Conservation (phyloP, 805 yeast genomes). For the Wickerhamomyces ciferrii region DNA sequence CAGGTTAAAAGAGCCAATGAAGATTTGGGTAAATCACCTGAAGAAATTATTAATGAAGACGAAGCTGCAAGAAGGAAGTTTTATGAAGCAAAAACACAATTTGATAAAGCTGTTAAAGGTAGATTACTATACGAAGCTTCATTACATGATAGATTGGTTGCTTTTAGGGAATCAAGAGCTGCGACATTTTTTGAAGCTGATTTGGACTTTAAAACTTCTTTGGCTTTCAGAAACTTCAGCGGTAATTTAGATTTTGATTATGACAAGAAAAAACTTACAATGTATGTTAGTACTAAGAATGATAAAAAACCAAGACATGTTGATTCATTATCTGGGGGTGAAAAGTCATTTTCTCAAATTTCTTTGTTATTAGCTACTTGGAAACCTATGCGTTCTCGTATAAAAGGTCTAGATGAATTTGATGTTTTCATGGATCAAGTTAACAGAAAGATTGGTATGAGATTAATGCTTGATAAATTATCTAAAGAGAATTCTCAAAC, state of each 20-base stretch:
- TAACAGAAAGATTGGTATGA: constrained; percentile 75
- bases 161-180: constrained; percentile 34
- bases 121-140: constrained; percentile 30
- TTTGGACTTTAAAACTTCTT: constrained; percentile 50
- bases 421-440: constrained; percentile 98
- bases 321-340: constrained; percentile 92
- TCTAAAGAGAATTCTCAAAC: constrained; percentile 70
- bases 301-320: constrained; percentile 61
- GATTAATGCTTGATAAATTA: constrained; percentile 65
- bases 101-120: constrained; percentile 28
- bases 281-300: constrained; percentile 57
- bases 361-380: constrained; percentile 85
- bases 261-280: constrained; percentile 40
- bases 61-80: constrained; percentile 36
- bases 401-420: constrained; percentile 91
- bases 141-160: constrained; percentile 35
- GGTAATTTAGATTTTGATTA: constrained; percentile 70
- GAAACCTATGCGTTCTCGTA: constrained; percentile 84
- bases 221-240: constrained; percentile 62
- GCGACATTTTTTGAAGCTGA: constrained; percentile 44
- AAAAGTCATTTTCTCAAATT: constrained; percentile 89
- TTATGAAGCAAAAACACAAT: constrained; percentile 35
- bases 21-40: constrained; percentile 48
- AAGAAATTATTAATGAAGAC: constrained; percentile 46
- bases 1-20: constrained; percentile 48